A percentile compares a stretch with the other conserved stretches of the same genome.
phyloP scores from a whole-genome alignment of 2,329 filamentous ascomycete genomes.

The Alternaria atra region DNA sequence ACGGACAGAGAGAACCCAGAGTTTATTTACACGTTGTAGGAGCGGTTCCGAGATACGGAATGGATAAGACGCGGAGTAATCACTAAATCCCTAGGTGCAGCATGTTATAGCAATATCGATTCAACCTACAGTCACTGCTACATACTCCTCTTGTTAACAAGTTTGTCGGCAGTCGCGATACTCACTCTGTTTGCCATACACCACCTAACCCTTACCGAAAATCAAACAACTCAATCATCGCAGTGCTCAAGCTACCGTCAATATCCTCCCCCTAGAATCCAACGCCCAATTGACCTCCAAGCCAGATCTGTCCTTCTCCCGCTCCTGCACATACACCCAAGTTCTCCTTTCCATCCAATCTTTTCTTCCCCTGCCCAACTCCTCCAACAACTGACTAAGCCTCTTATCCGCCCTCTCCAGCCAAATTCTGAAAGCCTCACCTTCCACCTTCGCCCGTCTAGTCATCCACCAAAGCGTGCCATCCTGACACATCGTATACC shows the following conservation, averaged over 20 bases:
- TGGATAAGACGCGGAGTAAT: no score
- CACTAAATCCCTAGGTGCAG: no score
- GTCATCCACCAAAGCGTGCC: slow-evolving; percentile 42
- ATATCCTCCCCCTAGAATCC: background rate
- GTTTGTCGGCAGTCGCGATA: no score
- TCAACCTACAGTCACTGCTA: no score
- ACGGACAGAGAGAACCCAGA: slow-evolving; percentile 72
- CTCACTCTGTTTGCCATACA: no score
- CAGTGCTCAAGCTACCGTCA: background rate
- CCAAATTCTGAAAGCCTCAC: slow-evolving; percentile 36
- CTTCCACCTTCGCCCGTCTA: slow-evolving; percentile 36
- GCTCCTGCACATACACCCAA: background rate
- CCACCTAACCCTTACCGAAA: background rate
- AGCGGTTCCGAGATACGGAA: no score
- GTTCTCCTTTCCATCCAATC: background rate
- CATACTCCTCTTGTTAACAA: no score
- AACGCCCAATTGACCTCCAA: background rate
- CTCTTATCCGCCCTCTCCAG: slow-evolving; percentile 27
- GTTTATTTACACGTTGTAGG: slow-evolving; percentile 67
- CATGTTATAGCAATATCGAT: no score
- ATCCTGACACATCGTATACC: slow-evolving; percentile 58
- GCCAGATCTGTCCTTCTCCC: background rate
- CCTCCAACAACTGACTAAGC: slow-evolving; percentile 16
- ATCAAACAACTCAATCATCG: background rate
- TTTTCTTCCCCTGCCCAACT: background rate